phyloP scores from a whole-genome alignment of 1,284 basidiomycete genomes.

The Pulchroboletus neoregius region DNA sequence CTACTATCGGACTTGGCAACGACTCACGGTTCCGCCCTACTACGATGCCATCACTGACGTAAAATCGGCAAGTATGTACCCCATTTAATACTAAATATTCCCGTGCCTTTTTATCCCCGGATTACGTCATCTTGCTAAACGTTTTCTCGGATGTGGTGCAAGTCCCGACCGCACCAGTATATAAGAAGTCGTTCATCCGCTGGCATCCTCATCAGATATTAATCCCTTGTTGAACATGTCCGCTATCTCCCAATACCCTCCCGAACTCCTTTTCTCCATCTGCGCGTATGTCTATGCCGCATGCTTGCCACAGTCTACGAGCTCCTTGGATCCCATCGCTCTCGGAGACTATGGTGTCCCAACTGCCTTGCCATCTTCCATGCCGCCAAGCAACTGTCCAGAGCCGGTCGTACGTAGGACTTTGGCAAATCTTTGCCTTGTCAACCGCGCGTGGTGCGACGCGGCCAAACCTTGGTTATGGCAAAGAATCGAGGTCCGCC shows the following conservation, averaged over 20 bases:
- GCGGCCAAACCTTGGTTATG: conserved; percentile 80
- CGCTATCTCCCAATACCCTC: conserved; percentile 45
- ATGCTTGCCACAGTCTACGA: conserved; percentile 48
- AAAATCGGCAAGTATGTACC: conserved; percentile 1
- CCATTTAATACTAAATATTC: conserved; percentile 2
- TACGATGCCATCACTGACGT: conserved; percentile 13
- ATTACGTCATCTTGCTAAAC: conserved; percentile 24
- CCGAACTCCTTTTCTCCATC: conserved; percentile 63
- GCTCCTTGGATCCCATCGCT: conserved; percentile 65
- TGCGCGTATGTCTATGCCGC: conserved; percentile 64
- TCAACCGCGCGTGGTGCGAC: conserved; percentile 69
- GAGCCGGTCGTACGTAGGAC: conserved; percentile 60
- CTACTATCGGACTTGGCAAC: no score
- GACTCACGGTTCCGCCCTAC: conserved; percentile 14
- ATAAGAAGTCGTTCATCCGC: no score
- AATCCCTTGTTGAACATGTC: conserved; percentile 20
- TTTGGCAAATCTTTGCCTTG: conserved; percentile 63
- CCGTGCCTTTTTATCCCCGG: conserved; percentile 19
- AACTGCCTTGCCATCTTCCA: conserved; percentile 61
- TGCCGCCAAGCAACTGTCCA: conserved; percentile 63
- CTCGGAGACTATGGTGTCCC: conserved; percentile 48
- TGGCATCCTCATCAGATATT: not conserved
- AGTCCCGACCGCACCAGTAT: conserved; percentile 31
- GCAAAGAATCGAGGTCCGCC: conserved; percentile 72
- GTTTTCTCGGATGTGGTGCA: conserved; percentile 1